Evolutionary conservation across 2,329 filamentous ascomycete genomes (phyloP).

Genomic region (Nemania sp.): DNA sequence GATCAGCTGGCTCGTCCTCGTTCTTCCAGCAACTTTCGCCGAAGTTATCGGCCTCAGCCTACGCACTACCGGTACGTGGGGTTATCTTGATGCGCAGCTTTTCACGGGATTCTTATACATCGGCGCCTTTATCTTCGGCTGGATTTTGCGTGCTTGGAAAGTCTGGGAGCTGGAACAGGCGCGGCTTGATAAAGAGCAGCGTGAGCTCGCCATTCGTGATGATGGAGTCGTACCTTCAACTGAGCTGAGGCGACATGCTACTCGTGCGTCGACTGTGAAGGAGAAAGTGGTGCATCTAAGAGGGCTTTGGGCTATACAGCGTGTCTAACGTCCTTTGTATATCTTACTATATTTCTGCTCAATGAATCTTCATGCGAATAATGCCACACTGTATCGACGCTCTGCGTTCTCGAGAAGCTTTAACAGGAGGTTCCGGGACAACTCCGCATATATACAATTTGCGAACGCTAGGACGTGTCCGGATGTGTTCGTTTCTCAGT

Average conservation of each 20-base stretch:
- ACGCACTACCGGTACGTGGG: slow-evolving; percentile 44
- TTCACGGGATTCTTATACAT: slow-evolving; percentile 66
- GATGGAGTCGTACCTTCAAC: slow-evolving; percentile 30
- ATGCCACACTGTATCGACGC: neutral
- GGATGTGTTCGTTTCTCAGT: neutral
- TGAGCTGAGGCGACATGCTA: slow-evolving; percentile 23
- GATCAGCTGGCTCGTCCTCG: slow-evolving; percentile 71
- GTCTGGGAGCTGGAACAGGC: slow-evolving; percentile 44
- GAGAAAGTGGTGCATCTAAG: slow-evolving; percentile 28
- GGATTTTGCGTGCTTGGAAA: slow-evolving; percentile 49
- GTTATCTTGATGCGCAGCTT: slow-evolving; percentile 58
- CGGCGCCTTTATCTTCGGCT: slow-evolving; percentile 53
- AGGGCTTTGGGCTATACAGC: slow-evolving; percentile 33
- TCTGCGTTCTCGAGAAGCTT: neutral
- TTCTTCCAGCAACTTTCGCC: slow-evolving; percentile 70
- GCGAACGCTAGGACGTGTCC: too few species aligned
- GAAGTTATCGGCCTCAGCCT: slow-evolving; percentile 66
- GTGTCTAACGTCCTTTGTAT: slow-evolving; percentile 26
- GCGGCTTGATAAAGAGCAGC: slow-evolving; percentile 35
- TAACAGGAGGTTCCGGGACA: neutral
- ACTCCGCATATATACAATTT: neutral
- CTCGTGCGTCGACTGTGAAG: slow-evolving; percentile 23
- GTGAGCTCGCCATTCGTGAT: slow-evolving; percentile 36
- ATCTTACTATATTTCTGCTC: neutral
- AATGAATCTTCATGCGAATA: neutral